Evolutionary conservation across 805 yeast genomes (phyloP), one percentile per base, ranked within the genome.

Genomic region (Ogataea salicorniae): DNA sequence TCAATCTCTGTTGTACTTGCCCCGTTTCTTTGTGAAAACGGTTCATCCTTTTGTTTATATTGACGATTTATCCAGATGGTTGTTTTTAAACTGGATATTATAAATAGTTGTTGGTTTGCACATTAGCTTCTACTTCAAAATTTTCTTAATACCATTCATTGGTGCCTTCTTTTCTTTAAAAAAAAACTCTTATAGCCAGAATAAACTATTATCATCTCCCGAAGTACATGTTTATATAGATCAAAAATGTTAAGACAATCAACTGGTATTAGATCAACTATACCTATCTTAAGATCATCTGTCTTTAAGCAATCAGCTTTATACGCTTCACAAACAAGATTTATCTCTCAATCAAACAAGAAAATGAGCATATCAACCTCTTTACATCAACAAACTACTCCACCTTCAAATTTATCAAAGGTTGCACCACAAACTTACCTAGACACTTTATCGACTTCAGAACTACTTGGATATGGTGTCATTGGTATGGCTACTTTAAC

Each of bases 401-500:
- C 46, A 20, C 34, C 43, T 2, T 46, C 42, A 35, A 20, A 34
- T n/a, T 39, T 26, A 6, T 31, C 45, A 8, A 15, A 29, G 7
- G 14, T 23, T 5, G 35, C 5, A 6, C 52, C 16, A 40, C 37
- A 39, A 39, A 38, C 29, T 7, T 81, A 81, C 61, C 66, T 84
- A 47, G 79, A 77, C 49, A 74, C 80, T 5, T 68, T 84, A 37
- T 72, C 75, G 34, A 71, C 66, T 42, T 61, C 73, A 6, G 86
- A 84, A 63, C 69, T 87, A 45, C 64, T 85, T 41, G 83, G 87
- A 1, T 77, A 81, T 53, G 76, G 82, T 37, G 69, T 83, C 48
- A 85, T 87, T 53, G 94, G 94, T 6, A 49, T 80, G 38, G 84
- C 84, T 38, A 85, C 92, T 1, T 54, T 83, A 34, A 81, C 81